A percentile compares a stretch with the other conserved stretches of the same genome.
Conservation (phyloP, 2,329 filamentous ascomycete genomes). For the Penicillium sp. region DNA sequence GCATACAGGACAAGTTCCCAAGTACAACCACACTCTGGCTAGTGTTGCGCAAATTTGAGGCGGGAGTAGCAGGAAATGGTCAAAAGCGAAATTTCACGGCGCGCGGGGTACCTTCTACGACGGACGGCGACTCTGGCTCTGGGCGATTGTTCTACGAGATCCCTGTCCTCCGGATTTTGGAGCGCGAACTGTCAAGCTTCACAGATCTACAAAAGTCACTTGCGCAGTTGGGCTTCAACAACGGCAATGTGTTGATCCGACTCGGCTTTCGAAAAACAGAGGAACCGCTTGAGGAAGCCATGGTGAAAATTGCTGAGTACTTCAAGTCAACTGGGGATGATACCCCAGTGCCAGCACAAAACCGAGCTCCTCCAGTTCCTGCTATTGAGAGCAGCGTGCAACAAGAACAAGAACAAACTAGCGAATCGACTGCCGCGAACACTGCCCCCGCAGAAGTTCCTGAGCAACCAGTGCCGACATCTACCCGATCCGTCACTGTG, state of each 20-base stretch:
- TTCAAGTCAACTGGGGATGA: constrained; percentile 57
- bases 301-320: constrained; percentile 74
- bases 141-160: constrained; percentile 86
- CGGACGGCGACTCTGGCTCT: constrained; percentile 54
- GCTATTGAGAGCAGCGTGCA: not conserved
- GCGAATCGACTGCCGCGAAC: constrained; percentile 12
- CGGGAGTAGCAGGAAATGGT: constrained; percentile 62
- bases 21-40: constrained; percentile 89
- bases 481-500: constrained; percentile 57
- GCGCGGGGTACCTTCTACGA: constrained; percentile 66
- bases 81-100: constrained; percentile 78
- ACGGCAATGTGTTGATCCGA: constrained; percentile 75
- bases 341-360: constrained; percentile 24
- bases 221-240: constrained; percentile 81
- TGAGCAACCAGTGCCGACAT: constrained; percentile 33
- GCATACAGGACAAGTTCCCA: constrained; percentile 80
- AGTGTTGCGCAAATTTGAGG: constrained; percentile 86
- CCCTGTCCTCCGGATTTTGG: constrained; percentile 81
- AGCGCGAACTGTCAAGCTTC: constrained; percentile 73
- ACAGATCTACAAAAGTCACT: constrained; percentile 85
- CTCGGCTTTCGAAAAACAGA: constrained; percentile 75
- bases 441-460: constrained; percentile 7
- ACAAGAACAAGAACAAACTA: constrained; percentile 1
- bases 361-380: constrained; percentile 5
- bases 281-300: constrained; percentile 79